phyloP scores from a whole-genome alignment of 139 green algal species.

The Nannochloris sp. region DNA sequence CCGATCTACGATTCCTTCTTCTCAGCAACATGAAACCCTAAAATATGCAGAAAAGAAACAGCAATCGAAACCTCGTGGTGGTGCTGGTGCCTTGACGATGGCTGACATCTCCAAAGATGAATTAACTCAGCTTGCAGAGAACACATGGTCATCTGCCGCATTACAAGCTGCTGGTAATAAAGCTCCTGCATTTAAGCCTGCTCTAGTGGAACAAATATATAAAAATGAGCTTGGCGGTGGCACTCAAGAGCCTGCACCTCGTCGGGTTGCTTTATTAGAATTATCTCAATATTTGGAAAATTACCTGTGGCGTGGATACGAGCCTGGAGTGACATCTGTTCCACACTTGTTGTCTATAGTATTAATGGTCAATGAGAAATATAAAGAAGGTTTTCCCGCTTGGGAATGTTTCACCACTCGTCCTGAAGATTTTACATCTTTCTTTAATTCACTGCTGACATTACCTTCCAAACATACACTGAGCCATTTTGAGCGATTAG shows the following conservation, averaged over 20 bases:
- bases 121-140: conserved; percentile 35
- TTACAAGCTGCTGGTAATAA: background rate
- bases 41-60: background rate
- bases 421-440: conserved; percentile 57
- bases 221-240: conserved; percentile 43
- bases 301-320: conserved; percentile 89
- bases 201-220: conserved; percentile 60
- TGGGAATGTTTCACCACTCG: conserved; percentile 62
- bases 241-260: background rate
- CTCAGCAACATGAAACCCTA: background rate
- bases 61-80: background rate
- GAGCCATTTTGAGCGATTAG: conserved; percentile 59
- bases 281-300: conserved; percentile 92
- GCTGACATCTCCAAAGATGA: conserved; percentile 19
- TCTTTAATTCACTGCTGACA: conserved; percentile 64
- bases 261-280: conserved; percentile 65
- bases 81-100: conserved; percentile 12
- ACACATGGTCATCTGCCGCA: conserved; percentile 39
- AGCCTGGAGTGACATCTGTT: conserved; percentile 19
- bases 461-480: conserved; percentile 32
- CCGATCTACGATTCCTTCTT: background rate
- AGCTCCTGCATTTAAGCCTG: conserved; percentile 41
- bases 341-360: conserved; percentile 81
- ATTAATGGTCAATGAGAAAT: conserved; percentile 94
- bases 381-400: conserved; percentile 69